phyloP scores from a whole-genome alignment of 768 basidiomycete species.

The Lactifluus echinatus region DNA sequence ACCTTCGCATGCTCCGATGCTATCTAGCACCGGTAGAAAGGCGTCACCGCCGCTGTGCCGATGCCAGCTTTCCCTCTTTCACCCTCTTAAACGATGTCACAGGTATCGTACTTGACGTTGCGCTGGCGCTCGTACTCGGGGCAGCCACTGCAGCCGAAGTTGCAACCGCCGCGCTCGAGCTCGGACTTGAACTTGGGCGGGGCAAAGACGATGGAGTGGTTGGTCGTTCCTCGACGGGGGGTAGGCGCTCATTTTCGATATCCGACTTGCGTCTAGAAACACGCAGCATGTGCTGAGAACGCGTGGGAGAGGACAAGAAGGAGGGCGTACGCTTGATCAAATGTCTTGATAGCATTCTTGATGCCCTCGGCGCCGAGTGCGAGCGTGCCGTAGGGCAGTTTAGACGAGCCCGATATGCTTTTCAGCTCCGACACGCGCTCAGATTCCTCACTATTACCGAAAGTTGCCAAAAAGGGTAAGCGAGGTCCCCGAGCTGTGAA shows the following conservation, averaged over 20 bases:
- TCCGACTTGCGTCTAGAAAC: conserved; percentile 79
- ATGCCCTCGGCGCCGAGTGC: conserved; percentile 90
- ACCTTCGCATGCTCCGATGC: background rate
- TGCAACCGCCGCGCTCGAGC: background rate
- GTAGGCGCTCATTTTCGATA: conserved; percentile 96
- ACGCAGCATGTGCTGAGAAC: background rate
- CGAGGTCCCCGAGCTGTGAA: background rate
- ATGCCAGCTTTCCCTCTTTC: conserved; percentile 1
- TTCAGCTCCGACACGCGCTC: conserved; percentile 97
- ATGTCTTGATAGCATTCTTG: conserved; percentile 86
- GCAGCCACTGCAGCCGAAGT: too few relatives aligned
- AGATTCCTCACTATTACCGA: conserved; percentile 74
- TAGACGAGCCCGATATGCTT: conserved; percentile 69
- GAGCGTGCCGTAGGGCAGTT: conserved; percentile 75
- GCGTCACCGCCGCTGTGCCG: background rate
- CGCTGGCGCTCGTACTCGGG: background rate
- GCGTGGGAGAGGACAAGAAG: background rate
- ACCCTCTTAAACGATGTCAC: background rate
- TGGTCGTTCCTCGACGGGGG: conserved; percentile 37
- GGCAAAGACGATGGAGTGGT: background rate
- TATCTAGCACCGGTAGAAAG: background rate
- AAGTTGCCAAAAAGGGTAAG: background rate
- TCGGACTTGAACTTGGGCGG: background rate
- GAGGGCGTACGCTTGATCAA: conserved; percentile 85
- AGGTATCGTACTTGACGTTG: background rate